Conservation (phyloP, 1,139 yeast species). For the Yamadazyma songkhlaensis region DNA sequence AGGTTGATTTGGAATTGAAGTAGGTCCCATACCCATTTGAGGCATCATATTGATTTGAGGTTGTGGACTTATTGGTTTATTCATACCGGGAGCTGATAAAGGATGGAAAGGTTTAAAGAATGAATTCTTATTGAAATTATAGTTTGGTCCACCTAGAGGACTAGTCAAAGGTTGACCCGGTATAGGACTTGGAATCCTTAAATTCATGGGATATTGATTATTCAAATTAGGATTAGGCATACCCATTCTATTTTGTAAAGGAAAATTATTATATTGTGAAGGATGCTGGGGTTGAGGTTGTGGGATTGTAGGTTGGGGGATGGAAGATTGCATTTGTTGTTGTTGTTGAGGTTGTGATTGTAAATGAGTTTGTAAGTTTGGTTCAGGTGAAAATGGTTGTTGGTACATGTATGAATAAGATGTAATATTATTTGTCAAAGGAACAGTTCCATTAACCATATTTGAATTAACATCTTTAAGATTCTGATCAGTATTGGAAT, state of each 20-base stretch:
- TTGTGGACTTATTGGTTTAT: neutral
- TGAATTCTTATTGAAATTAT: neutral
- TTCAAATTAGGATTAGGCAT: neutral
- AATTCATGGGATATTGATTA: neutral
- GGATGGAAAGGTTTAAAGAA: constrained; percentile 1
- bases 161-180: constrained; percentile 2
- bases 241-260: neutral
- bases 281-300: constrained; percentile 1
- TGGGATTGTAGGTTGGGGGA: constrained; percentile 1
- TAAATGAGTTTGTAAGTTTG: neutral
- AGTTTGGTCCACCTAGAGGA: neutral
- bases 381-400: neutral
- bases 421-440: too few species aligned
- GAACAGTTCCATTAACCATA: too few species aligned
- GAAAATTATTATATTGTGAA: neutral
- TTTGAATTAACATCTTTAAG: too few species aligned
- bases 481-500: neutral
- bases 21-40: neutral
- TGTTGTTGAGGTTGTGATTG: neutral
- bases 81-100: neutral
- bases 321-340: neutral
- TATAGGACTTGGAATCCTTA: constrained; percentile 1
- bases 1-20: neutral
- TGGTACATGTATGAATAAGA: neutral
- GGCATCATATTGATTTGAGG: neutral